Evolutionary conservation across 2,329 filamentous ascomycete species (phyloP), one percentile per base, ranked within the genome.

Genomic region (Mollisia scopiformis): DNA sequence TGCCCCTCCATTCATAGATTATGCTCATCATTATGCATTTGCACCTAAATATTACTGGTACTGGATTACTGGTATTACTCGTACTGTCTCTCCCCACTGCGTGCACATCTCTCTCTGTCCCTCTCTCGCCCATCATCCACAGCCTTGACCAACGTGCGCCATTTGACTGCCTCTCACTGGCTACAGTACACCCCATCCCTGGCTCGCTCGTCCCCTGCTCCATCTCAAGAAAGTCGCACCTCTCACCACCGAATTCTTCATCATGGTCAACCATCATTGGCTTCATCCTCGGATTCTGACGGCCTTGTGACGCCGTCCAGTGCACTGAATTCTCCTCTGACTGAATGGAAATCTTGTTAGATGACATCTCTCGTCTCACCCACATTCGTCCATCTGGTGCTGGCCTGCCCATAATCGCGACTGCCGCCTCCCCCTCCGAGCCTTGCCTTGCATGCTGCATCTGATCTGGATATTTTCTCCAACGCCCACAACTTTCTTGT

Each of bases 131-230:
- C 35, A 31, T 43, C 31, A 33, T 35, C 33, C 65, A 67, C 57
- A 66, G 46, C 54, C 58, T 61, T 19, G 55, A 37, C 50, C 57
- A 68, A 67, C 66, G 65, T 69, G 66, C 61, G 53, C 56, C 30
- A 58, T 62, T 65, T 47, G 35, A 68, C 51, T 68, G 66, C 65
- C 53, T 43, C 14, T 16, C 16, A 47, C 11, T 19, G 23, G n/a
- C 19, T 27, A 47, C 21, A 8, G 16, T 35, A 13, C 31, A 13
- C 31, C 11, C 31, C 3, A 10, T 35, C 31, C 16, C 31, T 4
- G 11, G 31, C 31, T 35, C 31, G 8, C 31, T 6, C 30, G 31
- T 14, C 16, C 31, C 16, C 31, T 7, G 31, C 31, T 35, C 7
- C 31, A 35, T 7, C 7, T 7, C 14, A 14, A 14, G 14, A 35